Base-by-base conservation (phyloP, 2,329 filamentous ascomycete species). In the Hymenoscyphus fructigenus region DNA sequence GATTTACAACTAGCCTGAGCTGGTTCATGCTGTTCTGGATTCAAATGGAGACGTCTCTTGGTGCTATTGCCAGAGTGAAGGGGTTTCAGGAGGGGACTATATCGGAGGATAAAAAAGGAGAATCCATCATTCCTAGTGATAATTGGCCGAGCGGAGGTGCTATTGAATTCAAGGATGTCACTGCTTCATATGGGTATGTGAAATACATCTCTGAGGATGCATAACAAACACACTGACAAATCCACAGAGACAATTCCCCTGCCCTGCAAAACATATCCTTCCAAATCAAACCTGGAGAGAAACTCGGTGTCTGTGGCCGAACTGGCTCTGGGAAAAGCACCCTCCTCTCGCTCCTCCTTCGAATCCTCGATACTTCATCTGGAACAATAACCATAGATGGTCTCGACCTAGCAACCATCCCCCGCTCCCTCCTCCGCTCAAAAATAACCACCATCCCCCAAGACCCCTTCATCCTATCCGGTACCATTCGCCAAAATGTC, bases 381-480 rank as follows among this genome's bases (percentile, higher is more conserved):
- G 38, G 38, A 17, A 56, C 50, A 2, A 57, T 62, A 3, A 7
- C 28, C 32, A 62, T 62, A n/a, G 60, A 62, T 32, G 50, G 32
- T 17, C 14, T 62, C 5, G 60, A 62, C n/a, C 34, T 57, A 28
- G 5, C 47, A 5, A 57, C 7, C 2, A 41, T 57, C n/a, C n/a
- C 47, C 12, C 60, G 20, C 5, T 14, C 56, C 34, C 17, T 14
- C 4, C 9, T 98, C 71, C 90, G 94, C 61, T 89, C 95, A 78
- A 88, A 90, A 57, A 93, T 98, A 72, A 96, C 93, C 1, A 97
- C 97, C 77, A 93, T 98, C 62, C 94, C 94, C 20, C 94, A 98
- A 80, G 94, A 98, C 74, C 93, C 91, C 62, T 96, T 93, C 0
- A 82, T 97, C 0, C 96, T 97, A 78, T 91, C 88, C 28, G 93